Base-by-base conservation (phyloP, 2,329 filamentous ascomycete species). In the Drechslera avenae region DNA sequence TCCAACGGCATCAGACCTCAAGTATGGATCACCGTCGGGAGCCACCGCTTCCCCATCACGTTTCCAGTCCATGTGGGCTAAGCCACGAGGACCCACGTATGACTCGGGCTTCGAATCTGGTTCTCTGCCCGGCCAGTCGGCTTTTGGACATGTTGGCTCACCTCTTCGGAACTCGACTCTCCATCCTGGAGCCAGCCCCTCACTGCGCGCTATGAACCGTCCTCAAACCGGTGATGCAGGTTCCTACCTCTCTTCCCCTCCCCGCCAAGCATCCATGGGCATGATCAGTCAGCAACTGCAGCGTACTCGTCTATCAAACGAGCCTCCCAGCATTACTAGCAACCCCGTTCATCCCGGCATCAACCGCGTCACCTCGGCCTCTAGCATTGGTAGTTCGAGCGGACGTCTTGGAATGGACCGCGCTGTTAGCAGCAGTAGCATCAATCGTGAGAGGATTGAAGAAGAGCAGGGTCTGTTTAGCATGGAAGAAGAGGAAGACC, bases 261-360 rank as follows among this genome's bases (percentile, higher is more conserved):
- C 80, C 23, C 78, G 81, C 16, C 82, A 83, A 61, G 75, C 80
- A 4, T 81, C 81, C 12, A 83, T 85, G 77, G 83, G 81, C 44
- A 83, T 83, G 78, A 81, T 86, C 46, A 84, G 82, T 39, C 82
- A 85, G 63, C 83, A 83, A 58, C 66, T 83, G 54, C 73, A 77
- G 53, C 73, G 78, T 30, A 77, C 75, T 6, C 72, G 77, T 10
- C 62, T 77, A 6, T 71, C 73, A 3, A 66, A 66, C 3, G 69
- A 73, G 16, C 68, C 67, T 16, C 48, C 56, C 23, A 54, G 54
- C 8, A 59, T 66, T 6, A 59, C 60, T 19, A 63, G 59, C 18
- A 62, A 60, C 17, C 66, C 68, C 2, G 56, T 70, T 14, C 86
- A 69, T 91, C 91, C 91, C 85, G 95, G 63, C 85, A 89, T 91